A percentile compares a stretch with the other conserved stretches of the same genome.
phyloP scores from a whole-genome alignment of 2,329 filamentous ascomycete genomes.

The Blastomyces emzantsi region DNA sequence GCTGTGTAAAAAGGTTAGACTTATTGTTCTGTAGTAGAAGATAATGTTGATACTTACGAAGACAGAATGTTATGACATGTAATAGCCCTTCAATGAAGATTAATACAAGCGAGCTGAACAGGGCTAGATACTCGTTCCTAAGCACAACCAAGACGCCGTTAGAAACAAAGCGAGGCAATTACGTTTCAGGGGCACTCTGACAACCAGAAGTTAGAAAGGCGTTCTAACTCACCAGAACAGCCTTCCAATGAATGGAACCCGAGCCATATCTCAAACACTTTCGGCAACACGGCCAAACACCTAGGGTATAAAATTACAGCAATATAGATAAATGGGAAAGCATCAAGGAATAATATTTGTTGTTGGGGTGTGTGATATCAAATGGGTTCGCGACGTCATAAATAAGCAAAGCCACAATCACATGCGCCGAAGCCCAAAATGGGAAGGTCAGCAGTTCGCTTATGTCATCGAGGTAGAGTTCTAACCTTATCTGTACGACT shows the following conservation, averaged over 20 bases:
- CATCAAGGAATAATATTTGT: not conserved
- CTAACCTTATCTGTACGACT: too few species aligned
- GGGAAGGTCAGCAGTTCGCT: not conserved
- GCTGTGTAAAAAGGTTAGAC: slow-evolving; percentile 40
- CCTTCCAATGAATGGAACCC: slow-evolving; percentile 55
- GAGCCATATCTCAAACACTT: slow-evolving; percentile 32
- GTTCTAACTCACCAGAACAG: slow-evolving; percentile 40
- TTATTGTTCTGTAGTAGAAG: not conserved
- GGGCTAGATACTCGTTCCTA: slow-evolving; percentile 77
- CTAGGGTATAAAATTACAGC: not conserved
- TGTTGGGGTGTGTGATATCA: not conserved
- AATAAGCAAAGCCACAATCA: not conserved
- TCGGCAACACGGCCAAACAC: not conserved
- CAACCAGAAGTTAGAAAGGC: not conserved
- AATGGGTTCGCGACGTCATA: slow-evolving; percentile 5
- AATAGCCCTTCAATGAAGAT: slow-evolving; percentile 75
- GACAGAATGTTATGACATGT: slow-evolving; percentile 73
- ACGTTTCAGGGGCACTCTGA: not conserved
- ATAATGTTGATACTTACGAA: slow-evolving; percentile 53
- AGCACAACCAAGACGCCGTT: not conserved
- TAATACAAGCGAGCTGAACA: slow-evolving; percentile 73
- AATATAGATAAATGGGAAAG: not conserved
- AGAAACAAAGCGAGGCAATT: not conserved
- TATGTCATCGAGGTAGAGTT: not conserved
- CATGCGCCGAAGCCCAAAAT: not conserved